Base-by-base conservation (phyloP, 1,139 yeast genomes). In the Geotrichum citri-aurantii region DNA sequence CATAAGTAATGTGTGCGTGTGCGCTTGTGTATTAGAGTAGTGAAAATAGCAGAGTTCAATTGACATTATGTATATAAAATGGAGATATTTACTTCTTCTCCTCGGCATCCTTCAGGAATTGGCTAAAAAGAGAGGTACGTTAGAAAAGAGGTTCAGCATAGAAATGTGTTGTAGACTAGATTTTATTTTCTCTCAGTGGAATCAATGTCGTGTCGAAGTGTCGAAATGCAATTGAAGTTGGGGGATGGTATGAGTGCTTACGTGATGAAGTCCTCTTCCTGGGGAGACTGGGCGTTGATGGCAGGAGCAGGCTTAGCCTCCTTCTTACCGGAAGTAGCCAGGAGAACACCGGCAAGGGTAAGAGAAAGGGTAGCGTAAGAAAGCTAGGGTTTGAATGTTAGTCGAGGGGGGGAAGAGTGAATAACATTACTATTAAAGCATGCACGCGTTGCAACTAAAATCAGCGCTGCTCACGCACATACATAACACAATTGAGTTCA, bases 261-360 rank as follows among this genome's bases (percentile, higher is more conserved):
- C 72, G 66, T 63, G 67, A 85, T 81, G 78, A 86, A 92, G 75
- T 86, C 85, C 75, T 88, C 96, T 78, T 92, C 98, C 68, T 90
- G 97, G 33, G 91, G 83, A 61, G 91, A 82, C 61, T 84, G 75
- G 64, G 97, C 96, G 66, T 83, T 81, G 74, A 90, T 81, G 59
- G 86, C 78, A 63, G 93, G 90, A 67, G 79, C 79, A 62, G 78
- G 76, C 64, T 86, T 82, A 64, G 82, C 80, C 64, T 82, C 74
- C 70, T 74, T 75, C 65, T 65, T 61, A 59, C 72, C 70, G 58
- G 68, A 60, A 56, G 67, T 61, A 54, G 72, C 67, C 50, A 69
- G 61, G 46, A 66, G 58, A 54, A 65, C 65, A 56, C 71, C 72
- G 42, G 68, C 70, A 54, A 67, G 67, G 29, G 71, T 62, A 49